These are phyloP conservation scores for Galeopsis tetrahit DNA, from an alignment of 257 asterid genomes.

Conservation along the genomic window DNA sequence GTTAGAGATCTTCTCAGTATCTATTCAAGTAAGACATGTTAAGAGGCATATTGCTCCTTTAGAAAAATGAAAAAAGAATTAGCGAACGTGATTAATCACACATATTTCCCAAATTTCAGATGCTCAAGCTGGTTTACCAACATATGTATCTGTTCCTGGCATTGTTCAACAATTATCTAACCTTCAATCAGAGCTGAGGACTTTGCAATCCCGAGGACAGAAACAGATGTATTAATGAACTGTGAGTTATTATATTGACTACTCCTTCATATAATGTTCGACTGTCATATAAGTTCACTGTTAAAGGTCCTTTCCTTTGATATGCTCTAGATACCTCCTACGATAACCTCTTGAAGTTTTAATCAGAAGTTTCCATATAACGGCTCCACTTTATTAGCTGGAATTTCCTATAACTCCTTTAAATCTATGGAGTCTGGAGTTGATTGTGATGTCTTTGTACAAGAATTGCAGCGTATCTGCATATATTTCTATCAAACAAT, in stretches of 20 bases:
- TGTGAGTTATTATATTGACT: slow-evolving; percentile 57
- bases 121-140: slow-evolving; percentile 89
- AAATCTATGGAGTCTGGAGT: slow-evolving; percentile 3
- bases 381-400: slow-evolving; percentile 16
- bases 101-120: slow-evolving; percentile 46
- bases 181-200: slow-evolving; percentile 85
- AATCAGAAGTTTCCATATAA: background rate
- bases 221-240: slow-evolving; percentile 85
- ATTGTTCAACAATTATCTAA: slow-evolving; percentile 87
- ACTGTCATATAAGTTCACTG: background rate
- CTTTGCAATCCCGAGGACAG: slow-evolving; percentile 92
- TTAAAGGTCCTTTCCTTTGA: background rate
- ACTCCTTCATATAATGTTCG: background rate
- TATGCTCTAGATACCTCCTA: slow-evolving; percentile 18
- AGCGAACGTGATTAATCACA: background rate
- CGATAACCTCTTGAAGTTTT: background rate
- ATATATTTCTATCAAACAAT: background rate
- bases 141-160: slow-evolving; percentile 96
- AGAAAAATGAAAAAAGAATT: background rate
- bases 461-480: slow-evolving; percentile 6
- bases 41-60: slow-evolving; percentile 26
- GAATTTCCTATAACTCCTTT: background rate
- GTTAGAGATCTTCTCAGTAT: slow-evolving; percentile 94
- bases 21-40: slow-evolving; percentile 76
- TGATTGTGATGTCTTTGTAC: background rate